These are phyloP conservation scores for Verticillium albo-atrum DNA, from an alignment of 2,329 filamentous ascomycete genomes.

Conservation along the genomic window DNA sequence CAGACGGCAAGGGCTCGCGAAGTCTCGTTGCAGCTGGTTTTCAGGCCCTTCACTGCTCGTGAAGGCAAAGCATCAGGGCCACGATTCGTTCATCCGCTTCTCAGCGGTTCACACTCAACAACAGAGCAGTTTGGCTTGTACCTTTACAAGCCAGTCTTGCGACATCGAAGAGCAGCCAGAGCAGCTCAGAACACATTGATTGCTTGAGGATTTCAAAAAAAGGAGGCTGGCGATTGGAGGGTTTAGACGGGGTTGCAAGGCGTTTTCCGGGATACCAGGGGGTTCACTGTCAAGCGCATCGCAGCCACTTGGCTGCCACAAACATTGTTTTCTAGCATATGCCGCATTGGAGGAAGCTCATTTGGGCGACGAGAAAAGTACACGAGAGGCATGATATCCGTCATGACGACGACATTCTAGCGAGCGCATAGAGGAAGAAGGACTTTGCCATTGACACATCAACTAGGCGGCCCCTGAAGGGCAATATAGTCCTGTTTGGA, in stretches of 20 bases:
- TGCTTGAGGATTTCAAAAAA: background rate
- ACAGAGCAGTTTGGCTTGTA: background rate
- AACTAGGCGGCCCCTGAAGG: no score
- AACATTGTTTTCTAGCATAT: background rate
- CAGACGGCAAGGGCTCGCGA: constrained; percentile 56
- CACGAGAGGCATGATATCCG: background rate
- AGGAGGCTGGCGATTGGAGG: background rate
- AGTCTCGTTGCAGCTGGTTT: constrained; percentile 58
- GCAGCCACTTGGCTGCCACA: background rate
- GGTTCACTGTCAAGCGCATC: background rate
- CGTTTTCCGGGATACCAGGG: background rate
- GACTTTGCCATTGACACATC: background rate
- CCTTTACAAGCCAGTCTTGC: background rate
- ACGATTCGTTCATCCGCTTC: background rate
- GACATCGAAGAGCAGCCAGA: background rate
- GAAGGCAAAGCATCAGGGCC: background rate
- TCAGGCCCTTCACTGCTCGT: constrained; percentile 49
- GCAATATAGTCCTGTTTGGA: no score
- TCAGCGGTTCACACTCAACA: background rate
- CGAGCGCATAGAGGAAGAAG: background rate
- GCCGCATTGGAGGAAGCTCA: background rate
- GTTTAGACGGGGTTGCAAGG: background rate
- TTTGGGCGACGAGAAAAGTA: background rate
- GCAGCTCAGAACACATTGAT: background rate
- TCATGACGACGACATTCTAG: background rate